Conservation (phyloP, 257 asterid species). For the Lycium ferocissimum region DNA sequence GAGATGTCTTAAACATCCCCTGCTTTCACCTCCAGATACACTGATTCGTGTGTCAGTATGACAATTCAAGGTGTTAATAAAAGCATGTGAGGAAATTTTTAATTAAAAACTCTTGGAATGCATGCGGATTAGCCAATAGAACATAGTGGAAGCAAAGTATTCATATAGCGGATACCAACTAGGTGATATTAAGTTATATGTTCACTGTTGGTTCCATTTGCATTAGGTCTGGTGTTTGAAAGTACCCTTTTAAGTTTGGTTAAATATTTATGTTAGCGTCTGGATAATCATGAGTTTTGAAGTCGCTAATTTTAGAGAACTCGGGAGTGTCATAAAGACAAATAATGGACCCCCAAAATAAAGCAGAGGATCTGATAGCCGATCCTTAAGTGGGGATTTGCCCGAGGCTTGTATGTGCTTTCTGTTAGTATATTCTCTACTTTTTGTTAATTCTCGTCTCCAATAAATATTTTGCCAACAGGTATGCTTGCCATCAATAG, state of each 20-base stretch:
- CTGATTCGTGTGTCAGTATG: too few relatives aligned
- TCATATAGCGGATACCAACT: not conserved
- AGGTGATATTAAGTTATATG: not conserved
- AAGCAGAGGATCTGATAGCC: not conserved
- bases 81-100: not conserved
- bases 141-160: slow-evolving; percentile 20
- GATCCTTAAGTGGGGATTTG: not conserved
- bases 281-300: not conserved
- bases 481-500: slow-evolving; percentile 93
- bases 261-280: not conserved
- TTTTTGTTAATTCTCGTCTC: slow-evolving; percentile 30
- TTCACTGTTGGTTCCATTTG: not conserved
- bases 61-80: slow-evolving; percentile 7
- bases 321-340: not conserved
- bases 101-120: not conserved
- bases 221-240: not conserved
- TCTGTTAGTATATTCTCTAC: not conserved
- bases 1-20: not conserved
- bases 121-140: slow-evolving; percentile 18
- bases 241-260: not conserved
- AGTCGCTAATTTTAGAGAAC: not conserved
- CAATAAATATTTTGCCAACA: slow-evolving; percentile 37
- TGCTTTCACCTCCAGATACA: not conserved
- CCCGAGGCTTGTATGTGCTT: not conserved
- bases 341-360: not conserved